Conservation (phyloP, 2,329 filamentous ascomycete genomes). For the Pseudocercospora fuligena region DNA sequence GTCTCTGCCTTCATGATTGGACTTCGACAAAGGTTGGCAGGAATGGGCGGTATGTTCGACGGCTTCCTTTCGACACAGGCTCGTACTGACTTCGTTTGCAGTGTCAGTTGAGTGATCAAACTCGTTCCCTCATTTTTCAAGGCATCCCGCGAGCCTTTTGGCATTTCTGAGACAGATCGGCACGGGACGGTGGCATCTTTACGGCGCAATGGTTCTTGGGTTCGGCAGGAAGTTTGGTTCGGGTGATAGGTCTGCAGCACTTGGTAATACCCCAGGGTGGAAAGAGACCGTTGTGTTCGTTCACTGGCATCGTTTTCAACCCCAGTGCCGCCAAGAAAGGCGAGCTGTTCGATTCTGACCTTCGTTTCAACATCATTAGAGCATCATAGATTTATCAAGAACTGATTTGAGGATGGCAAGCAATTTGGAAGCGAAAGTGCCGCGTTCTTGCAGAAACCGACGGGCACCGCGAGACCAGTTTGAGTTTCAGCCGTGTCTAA, state of each 20-base stretch:
- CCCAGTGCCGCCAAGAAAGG: not conserved
- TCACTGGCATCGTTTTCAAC: not conserved
- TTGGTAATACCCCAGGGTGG: constrained; percentile 3
- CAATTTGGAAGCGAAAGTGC: not conserved
- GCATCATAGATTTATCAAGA: not conserved
- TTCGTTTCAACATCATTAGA: not conserved
- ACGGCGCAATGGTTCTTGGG: constrained; percentile 6
- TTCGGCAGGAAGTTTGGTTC: constrained; percentile 6
- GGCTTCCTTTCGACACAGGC: not conserved
- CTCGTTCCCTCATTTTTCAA: not conserved
- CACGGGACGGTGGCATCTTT: not conserved
- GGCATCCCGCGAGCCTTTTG: not conserved
- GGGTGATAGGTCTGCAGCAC: not conserved
- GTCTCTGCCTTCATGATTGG: constrained; percentile 1
- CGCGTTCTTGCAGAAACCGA: not conserved
- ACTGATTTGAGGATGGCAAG: not conserved
- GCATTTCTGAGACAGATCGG: not conserved
- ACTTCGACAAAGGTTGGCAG: constrained; percentile 10
- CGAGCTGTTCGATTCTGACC: not conserved
- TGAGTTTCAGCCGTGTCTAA: not conserved
- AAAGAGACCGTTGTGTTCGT: not conserved
- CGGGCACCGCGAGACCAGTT: not conserved
- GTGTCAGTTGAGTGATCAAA: not conserved
- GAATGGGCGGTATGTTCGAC: constrained; percentile 13
- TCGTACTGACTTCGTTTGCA: not conserved